Evolutionary conservation across 176 grass and related monocot species (phyloP).

Genomic region (Aegilops speltoides): DNA sequence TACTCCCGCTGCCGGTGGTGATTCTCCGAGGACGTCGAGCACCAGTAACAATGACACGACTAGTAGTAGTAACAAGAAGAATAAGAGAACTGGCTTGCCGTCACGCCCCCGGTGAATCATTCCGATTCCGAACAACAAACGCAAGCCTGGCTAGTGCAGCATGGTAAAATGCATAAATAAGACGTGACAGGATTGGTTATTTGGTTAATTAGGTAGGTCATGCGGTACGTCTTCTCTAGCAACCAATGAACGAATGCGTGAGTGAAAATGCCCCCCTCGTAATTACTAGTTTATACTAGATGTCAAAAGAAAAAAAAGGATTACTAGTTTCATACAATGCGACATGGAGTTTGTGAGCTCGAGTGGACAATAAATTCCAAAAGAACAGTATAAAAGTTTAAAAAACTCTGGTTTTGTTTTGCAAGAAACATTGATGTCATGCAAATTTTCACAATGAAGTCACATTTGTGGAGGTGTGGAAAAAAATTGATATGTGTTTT

Average conservation of each 20-base stretch:
- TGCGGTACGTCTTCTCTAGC: not conserved
- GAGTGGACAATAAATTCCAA: no score
- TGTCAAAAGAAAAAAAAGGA: no score
- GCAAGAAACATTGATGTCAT: no score
- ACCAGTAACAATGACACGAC: not conserved
- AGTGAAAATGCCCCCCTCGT: not conserved
- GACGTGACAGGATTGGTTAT: not conserved
- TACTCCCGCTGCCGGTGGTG: not conserved
- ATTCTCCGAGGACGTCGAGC: not conserved
- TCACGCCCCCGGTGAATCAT: not conserved
- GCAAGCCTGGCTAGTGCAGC: not conserved
- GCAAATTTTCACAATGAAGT: no score
- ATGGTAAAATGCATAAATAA: not conserved
- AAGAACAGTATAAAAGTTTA: no score
- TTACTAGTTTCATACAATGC: no score
- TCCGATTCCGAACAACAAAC: not conserved
- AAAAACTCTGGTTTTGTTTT: no score
- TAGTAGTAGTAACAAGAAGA: not conserved
- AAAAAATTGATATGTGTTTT: no score
- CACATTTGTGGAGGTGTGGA: no score
- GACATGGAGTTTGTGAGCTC: no score
- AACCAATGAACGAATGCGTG: not conserved
- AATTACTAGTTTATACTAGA: no score
- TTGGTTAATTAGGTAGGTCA: not conserved
- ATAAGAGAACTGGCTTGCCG: not conserved